Evolutionary conservation across 139 green algal species (phyloP), one percentile per base, ranked within the genome.

Genomic region (Eudorina sp.): DNA sequence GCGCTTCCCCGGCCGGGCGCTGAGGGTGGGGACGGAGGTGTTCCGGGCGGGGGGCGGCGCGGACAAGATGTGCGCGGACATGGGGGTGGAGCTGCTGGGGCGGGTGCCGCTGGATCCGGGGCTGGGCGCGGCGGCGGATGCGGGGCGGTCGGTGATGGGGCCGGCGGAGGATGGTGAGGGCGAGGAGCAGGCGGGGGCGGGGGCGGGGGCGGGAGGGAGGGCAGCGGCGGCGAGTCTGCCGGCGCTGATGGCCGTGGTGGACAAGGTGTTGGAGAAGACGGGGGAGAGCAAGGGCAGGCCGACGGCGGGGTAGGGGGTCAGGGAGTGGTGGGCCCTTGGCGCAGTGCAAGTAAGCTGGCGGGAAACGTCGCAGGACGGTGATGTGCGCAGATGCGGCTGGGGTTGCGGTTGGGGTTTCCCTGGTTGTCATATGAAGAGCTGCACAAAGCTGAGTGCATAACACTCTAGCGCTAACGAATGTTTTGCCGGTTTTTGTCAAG

Each of bases 41-140:
- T 98, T 98, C 75, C 58, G 92, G 48, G 75, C 88, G 11, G 89
- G 85, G 16, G 96, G 95, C 18, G 97, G 96, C 3, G 97, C 93
- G 2, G 92, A 92, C 27, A 48, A 31, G 27, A 97, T 99, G 95
- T 96, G 95, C 53, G 11, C 86, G 0, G 84, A 94, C 62, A 95
- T 99, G 92, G 89, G 88, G 8, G 94, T 99, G 43, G 88, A 94
- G n/a, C 96, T 99, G 86, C 86, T 99, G 45, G 98, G 98, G 0
- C 84, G 90, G 0, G 92, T 99, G 58, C 97, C 97, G 34, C 87
- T 99, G 41, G 97, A 99, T 77, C 90, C 94, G 0, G 86, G 77
- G 7, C 85, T 98, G 6, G 94, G 95, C 29, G 85, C 90, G 25
- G 95, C 96, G 31, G 92, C 90, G 43, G 96, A 98, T 58, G 89